Evolutionary conservation across 179 eudicot species (phyloP).

Genomic region (Heliamphora pulchella): DNA sequence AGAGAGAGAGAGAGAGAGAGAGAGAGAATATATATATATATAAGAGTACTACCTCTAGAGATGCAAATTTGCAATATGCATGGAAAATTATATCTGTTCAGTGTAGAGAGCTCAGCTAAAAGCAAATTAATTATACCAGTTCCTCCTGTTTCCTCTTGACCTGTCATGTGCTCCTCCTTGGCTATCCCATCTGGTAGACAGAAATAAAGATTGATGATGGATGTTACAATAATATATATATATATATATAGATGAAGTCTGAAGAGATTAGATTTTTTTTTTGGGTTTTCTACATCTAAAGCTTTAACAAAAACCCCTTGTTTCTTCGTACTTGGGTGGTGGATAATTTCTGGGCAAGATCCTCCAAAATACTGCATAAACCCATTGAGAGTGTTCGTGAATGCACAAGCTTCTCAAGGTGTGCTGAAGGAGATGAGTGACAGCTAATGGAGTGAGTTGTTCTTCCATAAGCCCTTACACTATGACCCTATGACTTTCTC

Average conservation of each 20-base stretch:
- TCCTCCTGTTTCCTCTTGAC: constrained; percentile 56
- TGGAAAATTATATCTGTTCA: background rate
- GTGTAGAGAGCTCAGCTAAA: background rate
- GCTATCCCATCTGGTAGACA: constrained; percentile 42
- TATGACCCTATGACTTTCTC: background rate
- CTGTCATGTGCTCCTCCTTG: constrained; percentile 56
- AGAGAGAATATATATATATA: background rate
- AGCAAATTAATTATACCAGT: constrained; percentile 29
- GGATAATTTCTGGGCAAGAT: constrained; percentile 59
- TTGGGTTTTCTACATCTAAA: constrained; percentile 1
- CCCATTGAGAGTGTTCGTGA: constrained; percentile 54
- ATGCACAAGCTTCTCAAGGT: constrained; percentile 53
- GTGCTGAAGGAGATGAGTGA: constrained; percentile 79
- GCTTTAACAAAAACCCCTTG: background rate
- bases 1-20: constrained; percentile 4
- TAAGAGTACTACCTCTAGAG: too few species aligned
- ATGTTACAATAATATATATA: too few species aligned
- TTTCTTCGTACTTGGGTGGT: constrained; percentile 38
- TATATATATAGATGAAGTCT: too few species aligned
- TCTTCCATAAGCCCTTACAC: constrained; percentile 53
- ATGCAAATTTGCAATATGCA: background rate
- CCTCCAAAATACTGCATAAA: constrained; percentile 65
- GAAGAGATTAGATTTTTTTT: too few species aligned
- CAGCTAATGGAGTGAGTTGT: constrained; percentile 62
- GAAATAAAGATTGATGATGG: background rate